Evolutionary conservation across 2,329 filamentous ascomycete species (phyloP), one percentile per base, ranked within the genome.

Genomic region (Cladorrhinum sp.): DNA sequence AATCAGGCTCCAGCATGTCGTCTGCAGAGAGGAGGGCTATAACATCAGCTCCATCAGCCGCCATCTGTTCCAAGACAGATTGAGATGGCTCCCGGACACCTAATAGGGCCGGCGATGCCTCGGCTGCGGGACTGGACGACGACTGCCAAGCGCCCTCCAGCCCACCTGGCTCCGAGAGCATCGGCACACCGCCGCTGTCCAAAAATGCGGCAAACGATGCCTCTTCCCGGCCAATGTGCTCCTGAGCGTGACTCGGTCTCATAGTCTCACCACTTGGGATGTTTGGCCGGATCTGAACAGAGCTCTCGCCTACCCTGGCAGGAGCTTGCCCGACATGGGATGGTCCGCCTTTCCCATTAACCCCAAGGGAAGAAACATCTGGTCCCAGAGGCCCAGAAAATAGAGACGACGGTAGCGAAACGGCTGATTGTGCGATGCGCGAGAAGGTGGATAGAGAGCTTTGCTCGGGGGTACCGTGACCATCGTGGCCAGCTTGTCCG

Each of bases 1-100:
- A 64, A 20, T 72, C 67, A 3, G 70, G 62, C 8, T 69, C 67
- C 26, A 66, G 48, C 21, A 68, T 63, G 46, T 64, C 62, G 42
- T 66, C 59, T 18, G 65, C 63, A 7, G 72, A 72, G 16, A 81
- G 69, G 2, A 80, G 68, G 16, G 68, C 65, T 8, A 75, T 70
- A 6, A 80, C 77, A 7, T 73, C 76, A n/a, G 68, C 65, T 0
- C 77, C 77, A 58, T 79, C 77, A 1, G 61, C 59, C 14, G 62
- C 64, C 60, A 78, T 71, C 49, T 76, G 75, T 51, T 74, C 71
- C 16, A 68, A 64, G 4, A 75, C 68, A 10, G 75, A 67, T 16
- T 63, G 60, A 10, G 63, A 46, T 18, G 63, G 48, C 33, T 49
- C 48, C 7, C 33, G 36, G 14, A 28, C 50, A 20, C 16, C 33